Percentiles rank a stretch among this genome's conserved stretches.
Evolutionary conservation across 192 early-diverging fungal species (phyloP).

Genomic region (Gigaspora rosea): DNA sequence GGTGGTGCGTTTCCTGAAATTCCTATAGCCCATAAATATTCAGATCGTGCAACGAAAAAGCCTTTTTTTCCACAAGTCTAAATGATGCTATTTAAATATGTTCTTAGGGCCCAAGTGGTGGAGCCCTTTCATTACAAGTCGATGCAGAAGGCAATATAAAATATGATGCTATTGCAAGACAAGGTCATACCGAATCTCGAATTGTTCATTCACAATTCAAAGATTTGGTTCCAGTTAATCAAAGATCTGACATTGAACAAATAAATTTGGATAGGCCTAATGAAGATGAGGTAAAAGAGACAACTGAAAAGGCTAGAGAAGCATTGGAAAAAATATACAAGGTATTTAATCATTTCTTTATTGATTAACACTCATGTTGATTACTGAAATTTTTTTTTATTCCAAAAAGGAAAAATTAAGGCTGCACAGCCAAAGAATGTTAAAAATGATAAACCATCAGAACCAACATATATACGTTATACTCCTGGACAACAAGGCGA

Average conservation of each 20-base stretch:
- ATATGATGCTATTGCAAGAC: slow-evolving; percentile 86
- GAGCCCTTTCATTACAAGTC: slow-evolving; percentile 83
- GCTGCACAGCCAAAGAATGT: slow-evolving; percentile 62
- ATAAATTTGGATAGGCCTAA: slow-evolving; percentile 75
- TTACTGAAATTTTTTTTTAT: slow-evolving; percentile 12
- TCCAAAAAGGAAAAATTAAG: slow-evolving; percentile 62
- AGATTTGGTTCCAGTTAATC: slow-evolving; percentile 74
- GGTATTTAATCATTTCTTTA: slow-evolving; percentile 31
- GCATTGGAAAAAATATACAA: slow-evolving; percentile 90
- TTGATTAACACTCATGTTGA: background rate
- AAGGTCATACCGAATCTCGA: slow-evolving; percentile 68
- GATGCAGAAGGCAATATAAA: slow-evolving; percentile 86
- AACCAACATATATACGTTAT: slow-evolving; percentile 87
- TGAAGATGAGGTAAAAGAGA: slow-evolving; percentile 75
- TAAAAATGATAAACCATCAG: slow-evolving; percentile 54
- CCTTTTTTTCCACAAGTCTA: background rate
- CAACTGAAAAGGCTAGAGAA: slow-evolving; percentile 82
- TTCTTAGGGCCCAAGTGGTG: slow-evolving; percentile 45
- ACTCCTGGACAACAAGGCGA: slow-evolving; percentile 78
- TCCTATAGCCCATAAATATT: slow-evolving; percentile 66
- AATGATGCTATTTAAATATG: background rate
- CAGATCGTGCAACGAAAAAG: no score
- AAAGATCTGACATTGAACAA: slow-evolving; percentile 68
- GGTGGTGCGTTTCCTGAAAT: slow-evolving; percentile 98
- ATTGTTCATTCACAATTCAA: slow-evolving; percentile 84